A percentile compares a stretch with the other conserved stretches of the same genome.
Conservation (phyloP, 352 stramenopile genomes). For the Phytophthora boehmeriae region DNA sequence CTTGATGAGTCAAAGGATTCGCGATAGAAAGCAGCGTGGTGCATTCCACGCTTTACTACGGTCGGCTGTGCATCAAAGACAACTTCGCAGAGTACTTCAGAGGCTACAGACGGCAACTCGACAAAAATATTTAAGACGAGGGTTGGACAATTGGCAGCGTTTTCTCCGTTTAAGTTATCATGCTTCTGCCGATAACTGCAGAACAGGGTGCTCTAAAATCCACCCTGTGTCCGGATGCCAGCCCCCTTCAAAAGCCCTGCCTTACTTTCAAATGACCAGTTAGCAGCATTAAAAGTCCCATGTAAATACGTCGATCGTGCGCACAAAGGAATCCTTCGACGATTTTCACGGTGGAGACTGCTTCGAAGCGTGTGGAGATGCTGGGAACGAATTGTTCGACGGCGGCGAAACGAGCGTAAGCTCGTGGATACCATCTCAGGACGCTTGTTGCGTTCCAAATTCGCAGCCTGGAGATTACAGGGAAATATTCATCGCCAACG, state of each 20-base stretch:
- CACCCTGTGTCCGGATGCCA: slow-evolving; percentile 4
- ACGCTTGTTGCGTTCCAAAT: slow-evolving; percentile 7
- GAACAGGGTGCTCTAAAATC: slow-evolving; percentile 11
- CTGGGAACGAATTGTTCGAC: slow-evolving; percentile 22
- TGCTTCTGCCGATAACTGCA: background rate
- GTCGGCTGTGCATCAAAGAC: slow-evolving; percentile 1
- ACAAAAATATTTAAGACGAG: slow-evolving; percentile 10
- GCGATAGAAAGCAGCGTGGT: slow-evolving; percentile 21
- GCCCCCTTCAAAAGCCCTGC: background rate
- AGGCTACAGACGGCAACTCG: slow-evolving; percentile 9
- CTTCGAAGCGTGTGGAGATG: slow-evolving; percentile 24
- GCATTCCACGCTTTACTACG: slow-evolving; percentile 24
- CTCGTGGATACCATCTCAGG: background rate
- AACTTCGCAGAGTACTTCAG: slow-evolving; percentile 11
- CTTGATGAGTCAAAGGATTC: slow-evolving; percentile 25
- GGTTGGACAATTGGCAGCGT: slow-evolving; percentile 18
- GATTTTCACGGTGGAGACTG: slow-evolving; percentile 5
- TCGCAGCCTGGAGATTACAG: slow-evolving; percentile 14
- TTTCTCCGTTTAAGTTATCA: slow-evolving; percentile 5
- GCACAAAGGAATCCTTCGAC: background rate
- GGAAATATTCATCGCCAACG: background rate
- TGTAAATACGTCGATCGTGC: background rate
- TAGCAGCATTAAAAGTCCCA: background rate
- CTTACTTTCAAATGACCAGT: background rate
- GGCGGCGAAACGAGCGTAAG: slow-evolving; percentile 10